Percentiles rank a stretch among this genome's conserved stretches.
These are phyloP conservation scores for Kuraishia hungarica DNA, from an alignment of 805 yeast species.

Conservation along the genomic window DNA sequence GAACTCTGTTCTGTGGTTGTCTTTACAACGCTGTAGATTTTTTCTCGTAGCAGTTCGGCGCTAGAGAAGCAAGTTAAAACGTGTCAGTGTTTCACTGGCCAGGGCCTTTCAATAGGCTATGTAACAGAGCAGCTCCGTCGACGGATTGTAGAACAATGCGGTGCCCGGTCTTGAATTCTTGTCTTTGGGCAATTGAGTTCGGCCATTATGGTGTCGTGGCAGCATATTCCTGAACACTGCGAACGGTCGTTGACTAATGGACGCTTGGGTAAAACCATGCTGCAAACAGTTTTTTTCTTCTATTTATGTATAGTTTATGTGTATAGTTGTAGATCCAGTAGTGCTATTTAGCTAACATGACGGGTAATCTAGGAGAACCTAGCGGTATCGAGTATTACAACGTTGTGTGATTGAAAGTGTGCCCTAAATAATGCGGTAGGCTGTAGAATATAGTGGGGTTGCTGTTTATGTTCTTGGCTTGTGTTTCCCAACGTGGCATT, in stretches of 20 bases:
- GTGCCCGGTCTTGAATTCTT: conserved; percentile 53
- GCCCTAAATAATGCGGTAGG: too few species aligned
- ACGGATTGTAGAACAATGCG: conserved; percentile 80
- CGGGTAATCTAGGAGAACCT: too few species aligned
- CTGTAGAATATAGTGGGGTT: too few species aligned
- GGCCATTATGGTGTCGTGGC: conserved; percentile 62
- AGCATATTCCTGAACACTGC: conserved; percentile 99
- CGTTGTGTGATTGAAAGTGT: too few species aligned
- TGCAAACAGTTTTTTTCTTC: conserved; percentile 54
- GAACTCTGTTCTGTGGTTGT: conserved; percentile 7
- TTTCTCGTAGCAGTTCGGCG: conserved; percentile 52
- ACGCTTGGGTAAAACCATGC: conserved; percentile 99
- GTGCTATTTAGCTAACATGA: background rate
- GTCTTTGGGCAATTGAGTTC: conserved; percentile 47
- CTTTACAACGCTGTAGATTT: conserved; percentile 2
- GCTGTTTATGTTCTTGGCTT: too few species aligned
- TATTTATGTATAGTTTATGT: background rate
- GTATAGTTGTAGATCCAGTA: background rate
- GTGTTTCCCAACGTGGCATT: too few species aligned
- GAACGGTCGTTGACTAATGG: conserved; percentile 85
- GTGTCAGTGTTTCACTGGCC: background rate
- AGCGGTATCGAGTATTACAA: too few species aligned
- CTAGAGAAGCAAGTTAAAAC: conserved; percentile 54
- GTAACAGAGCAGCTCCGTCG: conserved; percentile 94
- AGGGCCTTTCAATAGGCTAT: conserved; percentile 19